Percentiles rank a stretch among this genome's conserved stretches.
phyloP scores from a whole-genome alignment of 2,329 filamentous ascomycete species.

The Penicillium decumbens region DNA sequence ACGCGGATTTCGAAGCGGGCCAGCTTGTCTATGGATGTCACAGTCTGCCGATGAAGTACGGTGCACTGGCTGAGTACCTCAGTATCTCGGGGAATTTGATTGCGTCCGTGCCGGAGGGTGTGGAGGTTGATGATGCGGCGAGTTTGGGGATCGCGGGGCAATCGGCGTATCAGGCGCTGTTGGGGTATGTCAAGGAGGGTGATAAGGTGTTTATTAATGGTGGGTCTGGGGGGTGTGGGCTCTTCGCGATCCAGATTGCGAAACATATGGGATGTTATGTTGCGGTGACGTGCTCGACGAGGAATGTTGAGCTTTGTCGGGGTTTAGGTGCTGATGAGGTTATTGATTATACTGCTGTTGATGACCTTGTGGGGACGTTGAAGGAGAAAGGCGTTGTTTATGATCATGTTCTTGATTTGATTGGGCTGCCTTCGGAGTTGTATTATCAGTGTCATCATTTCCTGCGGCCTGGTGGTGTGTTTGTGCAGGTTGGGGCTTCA shows the following conservation, averaged over 20 bases:
- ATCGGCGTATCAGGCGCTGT: slow-evolving; percentile 48
- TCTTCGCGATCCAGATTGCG: slow-evolving; percentile 60
- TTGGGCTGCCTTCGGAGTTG: slow-evolving; percentile 48
- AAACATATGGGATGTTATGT: slow-evolving; percentile 58
- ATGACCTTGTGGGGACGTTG: slow-evolving; percentile 47
- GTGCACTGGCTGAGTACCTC: slow-evolving; percentile 45
- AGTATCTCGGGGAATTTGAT: slow-evolving; percentile 32
- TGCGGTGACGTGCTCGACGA: slow-evolving; percentile 54
- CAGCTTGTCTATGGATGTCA: slow-evolving; percentile 47
- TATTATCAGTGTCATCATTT: slow-evolving; percentile 53
- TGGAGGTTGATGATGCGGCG: slow-evolving; percentile 43
- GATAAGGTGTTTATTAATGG: slow-evolving; percentile 62
- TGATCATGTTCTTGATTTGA: slow-evolving; percentile 55
- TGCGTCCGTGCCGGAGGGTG: slow-evolving; percentile 42
- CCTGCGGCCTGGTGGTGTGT: slow-evolving; percentile 48
- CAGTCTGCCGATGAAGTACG: slow-evolving; percentile 32
- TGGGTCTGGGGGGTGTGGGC: slow-evolving; percentile 59
- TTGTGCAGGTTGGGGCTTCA: slow-evolving; percentile 50
- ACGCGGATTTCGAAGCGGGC: slow-evolving; percentile 35
- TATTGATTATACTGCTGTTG: slow-evolving; percentile 53
- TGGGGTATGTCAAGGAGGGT: slow-evolving; percentile 48
- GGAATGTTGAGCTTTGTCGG: slow-evolving; percentile 55
- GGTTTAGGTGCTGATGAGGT: slow-evolving; percentile 60
- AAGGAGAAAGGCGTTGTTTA: slow-evolving; percentile 49
- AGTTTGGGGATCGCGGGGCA: slow-evolving; percentile 45